Evolutionary conservation across 108 stramenopile genomes (phyloP), one percentile per base, ranked within the genome.

Genomic region (Schizochytrium sp.): DNA sequence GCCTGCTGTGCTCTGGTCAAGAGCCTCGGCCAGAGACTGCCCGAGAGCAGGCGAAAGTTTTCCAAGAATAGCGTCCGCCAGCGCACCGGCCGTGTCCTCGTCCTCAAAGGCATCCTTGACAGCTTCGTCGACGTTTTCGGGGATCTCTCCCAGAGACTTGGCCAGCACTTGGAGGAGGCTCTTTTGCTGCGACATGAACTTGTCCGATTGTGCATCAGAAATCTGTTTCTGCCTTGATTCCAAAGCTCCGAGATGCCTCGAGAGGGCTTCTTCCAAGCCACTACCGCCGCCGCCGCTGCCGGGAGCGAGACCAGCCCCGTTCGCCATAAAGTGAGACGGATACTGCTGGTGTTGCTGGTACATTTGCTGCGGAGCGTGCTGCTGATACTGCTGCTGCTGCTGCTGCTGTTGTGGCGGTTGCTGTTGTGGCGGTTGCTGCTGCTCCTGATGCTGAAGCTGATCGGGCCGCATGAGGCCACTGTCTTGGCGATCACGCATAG

Each of bases 61-160:
- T 1, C 6, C 48, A 0, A 53, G 12, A 23, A 83, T 23, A 12
- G 45, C 51, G 76, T 47, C 51, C 3, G 76, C 76, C n/a, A 83
- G 3, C n/a, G 76, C 76, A 6, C 19, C 76, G 19, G 51, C 45
- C 19, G 51, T 28, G 14, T 83, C 76, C 25, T 83, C 76, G 23
- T 83, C 76, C 76, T 83, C 76, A 23, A 83, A 53, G 16, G 76
- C 76, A 8, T 47, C 51, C 76, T 83, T 83, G 23, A 83, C 76
- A 12, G 76, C 76, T n/a, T 83, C 76, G 0, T 83, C 48, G 51
- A 83, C 23, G 4, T 83, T 53, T 12, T 83, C 76, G 16, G 76
- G 76, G 51, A 83, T 83, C 45, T 83, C 76, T 0, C 51, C 76
- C 8, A 83, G 76, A 1, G 76, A 53, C 48, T 53, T 83, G 48